Conservation (phyloP, 2,329 filamentous ascomycete genomes). For the Phyllosticta capitalensis region DNA sequence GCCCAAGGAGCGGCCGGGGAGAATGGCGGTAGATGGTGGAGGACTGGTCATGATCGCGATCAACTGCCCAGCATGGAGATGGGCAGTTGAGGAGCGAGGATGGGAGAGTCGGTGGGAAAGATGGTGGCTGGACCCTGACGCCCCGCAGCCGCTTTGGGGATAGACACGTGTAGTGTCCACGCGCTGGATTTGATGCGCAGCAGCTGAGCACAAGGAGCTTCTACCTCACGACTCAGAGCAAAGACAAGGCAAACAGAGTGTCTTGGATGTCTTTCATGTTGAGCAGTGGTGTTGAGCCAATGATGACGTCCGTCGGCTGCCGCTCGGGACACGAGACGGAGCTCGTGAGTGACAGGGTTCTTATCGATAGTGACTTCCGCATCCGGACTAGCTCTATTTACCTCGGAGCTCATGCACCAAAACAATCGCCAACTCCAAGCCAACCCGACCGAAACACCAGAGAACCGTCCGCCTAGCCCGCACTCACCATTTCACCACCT, state of each 20-base stretch:
- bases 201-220: background rate
- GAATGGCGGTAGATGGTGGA: constrained; percentile 11
- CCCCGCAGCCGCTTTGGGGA: constrained; percentile 3
- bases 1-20: constrained; percentile 25
- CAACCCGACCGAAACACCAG: background rate
- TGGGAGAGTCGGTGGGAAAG: background rate
- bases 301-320: constrained; percentile 5
- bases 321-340: background rate
- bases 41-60: constrained; percentile 7
- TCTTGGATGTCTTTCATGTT: background rate
- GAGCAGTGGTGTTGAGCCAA: background rate
- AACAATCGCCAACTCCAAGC: constrained; percentile 1
- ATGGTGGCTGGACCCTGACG: constrained; percentile 5
- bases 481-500: background rate
- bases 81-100: constrained; percentile 1
- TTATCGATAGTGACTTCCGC: background rate
- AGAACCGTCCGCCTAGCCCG: background rate
- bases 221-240: background rate
- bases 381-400: background rate
- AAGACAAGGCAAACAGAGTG: background rate
- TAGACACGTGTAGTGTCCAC: constrained; percentile 6
- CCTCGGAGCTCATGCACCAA: background rate
- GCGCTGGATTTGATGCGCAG: background rate
- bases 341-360: background rate
- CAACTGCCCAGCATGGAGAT: background rate